A percentile compares a stretch with the other conserved stretches of the same genome.
Conservation (phyloP, 2,329 filamentous ascomycete genomes). For the Colletotrichum cordylinicola region DNA sequence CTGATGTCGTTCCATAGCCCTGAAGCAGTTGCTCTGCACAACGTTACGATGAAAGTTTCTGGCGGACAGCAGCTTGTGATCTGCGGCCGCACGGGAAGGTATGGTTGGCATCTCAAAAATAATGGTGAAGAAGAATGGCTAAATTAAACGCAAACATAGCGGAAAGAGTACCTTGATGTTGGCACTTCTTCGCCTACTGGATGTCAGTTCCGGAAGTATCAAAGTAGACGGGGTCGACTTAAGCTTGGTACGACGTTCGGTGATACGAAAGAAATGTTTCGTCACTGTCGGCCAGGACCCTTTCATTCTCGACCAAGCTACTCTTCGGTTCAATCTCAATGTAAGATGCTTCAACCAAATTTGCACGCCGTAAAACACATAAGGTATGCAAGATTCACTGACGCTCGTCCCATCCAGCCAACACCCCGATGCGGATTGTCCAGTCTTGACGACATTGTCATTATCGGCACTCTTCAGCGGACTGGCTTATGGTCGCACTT, state of each 20-base stretch:
- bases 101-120: background rate
- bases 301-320: background rate
- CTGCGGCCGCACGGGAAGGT: constrained; percentile 11
- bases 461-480: background rate
- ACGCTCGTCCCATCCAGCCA: background rate
- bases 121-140: background rate
- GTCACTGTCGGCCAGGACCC: background rate
- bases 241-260: background rate
- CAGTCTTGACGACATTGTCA: too few relatives aligned
- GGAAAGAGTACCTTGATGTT: constrained; percentile 7
- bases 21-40: background rate
- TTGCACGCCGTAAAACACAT: too few relatives aligned
- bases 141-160: background rate
- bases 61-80: constrained; percentile 2
- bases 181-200: background rate
- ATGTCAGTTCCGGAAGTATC: background rate
- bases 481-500: background rate
- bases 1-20: background rate
- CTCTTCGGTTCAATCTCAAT: constrained; percentile 10
- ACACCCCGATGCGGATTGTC: background rate
- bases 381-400: background rate
- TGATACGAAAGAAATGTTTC: constrained; percentile 4
- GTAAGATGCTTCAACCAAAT: too few relatives aligned
- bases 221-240: background rate
- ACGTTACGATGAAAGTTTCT: background rate